phyloP scores from a whole-genome alignment of 768 basidiomycete genomes.

The Sporobolomyces pararoseus region DNA sequence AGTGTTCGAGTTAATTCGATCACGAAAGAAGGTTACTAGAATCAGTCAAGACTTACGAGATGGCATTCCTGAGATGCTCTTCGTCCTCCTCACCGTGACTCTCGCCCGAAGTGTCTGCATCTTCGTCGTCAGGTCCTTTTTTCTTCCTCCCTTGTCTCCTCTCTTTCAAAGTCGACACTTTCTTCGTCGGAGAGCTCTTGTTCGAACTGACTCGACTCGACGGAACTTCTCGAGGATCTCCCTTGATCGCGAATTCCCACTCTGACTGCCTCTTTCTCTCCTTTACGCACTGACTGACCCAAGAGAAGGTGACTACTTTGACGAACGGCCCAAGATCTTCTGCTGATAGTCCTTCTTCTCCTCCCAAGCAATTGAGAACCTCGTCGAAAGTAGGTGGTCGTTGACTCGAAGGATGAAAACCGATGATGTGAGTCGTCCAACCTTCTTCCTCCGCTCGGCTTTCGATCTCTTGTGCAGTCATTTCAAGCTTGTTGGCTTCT shows the following conservation, averaged over 20 bases:
- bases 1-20: background rate
- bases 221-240: background rate
- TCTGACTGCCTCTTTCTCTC: background rate
- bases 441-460: conserved; percentile 1
- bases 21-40: background rate
- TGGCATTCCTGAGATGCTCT: background rate
- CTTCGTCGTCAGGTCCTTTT: background rate
- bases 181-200: background rate
- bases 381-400: conserved; percentile 16
- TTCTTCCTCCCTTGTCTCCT: conserved; percentile 2
- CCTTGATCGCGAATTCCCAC: conserved; percentile 8
- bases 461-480: background rate
- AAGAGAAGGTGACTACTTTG: conserved; percentile 24
- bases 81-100: conserved; percentile 3
- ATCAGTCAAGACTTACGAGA: conserved; percentile 18
- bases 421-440: conserved; percentile 39
- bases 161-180: background rate
- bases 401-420: background rate
- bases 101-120: conserved; percentile 3
- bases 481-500: background rate
- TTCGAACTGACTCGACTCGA: conserved; percentile 8
- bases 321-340: conserved; percentile 28
- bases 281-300: conserved; percentile 9
- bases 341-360: background rate
- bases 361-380: conserved; percentile 23